Evolutionary conservation across 1,284 basidiomycete genomes (phyloP).

Genomic region (Boletellus deceptivus): DNA sequence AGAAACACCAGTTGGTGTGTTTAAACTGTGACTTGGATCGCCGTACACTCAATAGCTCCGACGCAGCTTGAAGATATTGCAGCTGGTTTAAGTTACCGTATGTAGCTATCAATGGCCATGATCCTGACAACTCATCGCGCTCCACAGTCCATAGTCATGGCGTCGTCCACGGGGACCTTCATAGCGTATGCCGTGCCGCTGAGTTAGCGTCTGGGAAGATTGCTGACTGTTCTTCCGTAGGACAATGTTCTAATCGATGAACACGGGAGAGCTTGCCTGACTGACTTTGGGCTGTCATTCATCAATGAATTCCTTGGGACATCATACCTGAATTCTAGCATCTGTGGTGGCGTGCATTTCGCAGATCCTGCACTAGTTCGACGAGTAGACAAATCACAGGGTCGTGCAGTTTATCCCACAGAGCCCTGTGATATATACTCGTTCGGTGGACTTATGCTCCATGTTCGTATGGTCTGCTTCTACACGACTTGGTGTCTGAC

Average conservation of each 20-base stretch:
- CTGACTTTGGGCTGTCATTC: constrained; percentile 40
- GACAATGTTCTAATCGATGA: constrained; percentile 28
- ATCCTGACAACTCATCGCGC: neutral
- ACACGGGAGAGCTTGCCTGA: constrained; percentile 24
- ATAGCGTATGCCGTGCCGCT: constrained; percentile 20
- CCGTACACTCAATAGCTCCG: neutral
- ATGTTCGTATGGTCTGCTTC: constrained; percentile 20
- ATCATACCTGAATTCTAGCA: constrained; percentile 33
- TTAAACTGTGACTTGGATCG: neutral
- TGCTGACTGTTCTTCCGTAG: constrained; percentile 13
- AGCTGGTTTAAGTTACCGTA: constrained; percentile 29
- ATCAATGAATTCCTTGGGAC: constrained; percentile 33
- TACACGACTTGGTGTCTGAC: constrained; percentile 10
- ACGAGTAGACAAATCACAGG: neutral
- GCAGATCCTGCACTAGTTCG: constrained; percentile 37
- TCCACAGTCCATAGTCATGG: constrained; percentile 21
- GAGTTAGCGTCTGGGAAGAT: neutral
- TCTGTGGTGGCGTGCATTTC: constrained; percentile 35
- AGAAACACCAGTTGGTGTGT: constrained; percentile 20
- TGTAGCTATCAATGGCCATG: constrained; percentile 1
- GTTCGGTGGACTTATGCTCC: constrained; percentile 31
- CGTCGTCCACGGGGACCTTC: constrained; percentile 29
- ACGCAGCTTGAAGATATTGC: constrained; percentile 26
- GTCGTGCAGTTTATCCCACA: constrained; percentile 18
- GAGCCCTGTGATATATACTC: constrained; percentile 32